Conservation (phyloP, 768 basidiomycete genomes). For the Lentinus tigrinus region DNA sequence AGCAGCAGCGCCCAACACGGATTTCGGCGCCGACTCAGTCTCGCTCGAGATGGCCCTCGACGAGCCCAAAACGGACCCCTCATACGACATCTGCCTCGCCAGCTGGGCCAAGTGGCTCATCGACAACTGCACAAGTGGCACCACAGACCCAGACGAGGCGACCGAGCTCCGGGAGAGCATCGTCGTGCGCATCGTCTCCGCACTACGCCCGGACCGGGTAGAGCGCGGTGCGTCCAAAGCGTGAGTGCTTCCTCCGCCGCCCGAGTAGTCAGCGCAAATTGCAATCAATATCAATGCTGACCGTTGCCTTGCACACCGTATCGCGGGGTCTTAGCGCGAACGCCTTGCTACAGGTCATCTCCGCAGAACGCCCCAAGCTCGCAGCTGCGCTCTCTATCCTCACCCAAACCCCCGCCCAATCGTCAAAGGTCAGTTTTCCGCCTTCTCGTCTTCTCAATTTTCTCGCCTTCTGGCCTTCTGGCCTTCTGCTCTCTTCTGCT, state of each 20-base stretch:
- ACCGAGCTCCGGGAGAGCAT: conserved; percentile 45
- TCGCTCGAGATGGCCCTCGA: conserved; percentile 13
- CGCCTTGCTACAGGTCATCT: conserved; percentile 42
- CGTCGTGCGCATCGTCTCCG: conserved; percentile 45
- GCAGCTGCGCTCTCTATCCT: conserved; percentile 11
- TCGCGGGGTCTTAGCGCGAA: conserved; percentile 26
- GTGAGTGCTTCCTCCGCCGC: conserved; percentile 33
- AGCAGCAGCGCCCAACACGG: not conserved
- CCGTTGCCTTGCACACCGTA: no score
- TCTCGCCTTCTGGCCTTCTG: no score
- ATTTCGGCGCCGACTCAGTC: conserved; percentile 10
- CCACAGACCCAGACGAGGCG: conserved; percentile 30
- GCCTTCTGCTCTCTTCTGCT: no score
- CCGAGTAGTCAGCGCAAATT: no score
- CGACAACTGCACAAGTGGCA: conserved; percentile 35
- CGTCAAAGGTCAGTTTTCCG: not conserved
- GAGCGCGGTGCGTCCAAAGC: conserved; percentile 24
- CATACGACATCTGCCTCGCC: conserved; percentile 60
- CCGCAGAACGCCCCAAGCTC: conserved; percentile 30
- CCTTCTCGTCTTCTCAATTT: no score
- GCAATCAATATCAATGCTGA: no score
- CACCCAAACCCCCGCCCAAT: not conserved
- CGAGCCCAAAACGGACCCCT: conserved; percentile 32
- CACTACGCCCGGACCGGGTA: conserved; percentile 40
- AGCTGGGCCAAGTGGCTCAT: conserved; percentile 70